Conservation (phyloP, 345 rosid genomes). For the Passiflora organensis region DNA sequence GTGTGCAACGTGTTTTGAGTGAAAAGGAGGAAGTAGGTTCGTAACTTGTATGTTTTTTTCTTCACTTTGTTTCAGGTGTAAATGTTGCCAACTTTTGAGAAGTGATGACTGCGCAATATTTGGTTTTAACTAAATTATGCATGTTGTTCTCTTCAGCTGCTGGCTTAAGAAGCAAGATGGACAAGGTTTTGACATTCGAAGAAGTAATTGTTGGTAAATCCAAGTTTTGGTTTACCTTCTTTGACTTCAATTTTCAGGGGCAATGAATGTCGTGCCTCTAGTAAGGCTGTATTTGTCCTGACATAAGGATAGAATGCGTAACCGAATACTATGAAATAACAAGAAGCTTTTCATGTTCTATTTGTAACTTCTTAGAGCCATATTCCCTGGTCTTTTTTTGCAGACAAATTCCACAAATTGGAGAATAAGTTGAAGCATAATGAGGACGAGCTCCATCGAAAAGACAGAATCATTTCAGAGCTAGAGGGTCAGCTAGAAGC, state of each 20-base stretch:
- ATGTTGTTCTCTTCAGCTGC: constrained; percentile 43
- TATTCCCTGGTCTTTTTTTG: constrained; percentile 11
- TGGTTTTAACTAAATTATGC: no score
- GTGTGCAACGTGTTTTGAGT: constrained; percentile 47
- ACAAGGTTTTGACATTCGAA: constrained; percentile 47
- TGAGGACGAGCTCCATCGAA: constrained; percentile 48
- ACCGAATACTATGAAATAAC: neutral
- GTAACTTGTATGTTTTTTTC: constrained; percentile 31
- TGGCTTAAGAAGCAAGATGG: constrained; percentile 62
- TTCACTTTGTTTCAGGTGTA: constrained; percentile 15
- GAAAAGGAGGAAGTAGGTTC: constrained; percentile 81
- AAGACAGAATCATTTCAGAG: constrained; percentile 47
- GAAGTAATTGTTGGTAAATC: constrained; percentile 49
- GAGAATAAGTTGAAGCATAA: constrained; percentile 42
- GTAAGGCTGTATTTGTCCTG: neutral
- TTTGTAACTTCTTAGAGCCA: neutral
- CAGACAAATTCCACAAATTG: constrained; percentile 55
- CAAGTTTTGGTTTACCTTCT: constrained; percentile 7
- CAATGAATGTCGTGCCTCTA: neutral
- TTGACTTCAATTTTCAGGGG: neutral
- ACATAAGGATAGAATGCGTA: neutral
- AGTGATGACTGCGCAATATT: no score
- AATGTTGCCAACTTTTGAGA: neutral
- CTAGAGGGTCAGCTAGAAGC: constrained; percentile 51
- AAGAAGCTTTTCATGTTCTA: neutral